phyloP scores from a whole-genome alignment of 495 filamentous ascomycete genomes.

The Tetracladium marchalianum region DNA sequence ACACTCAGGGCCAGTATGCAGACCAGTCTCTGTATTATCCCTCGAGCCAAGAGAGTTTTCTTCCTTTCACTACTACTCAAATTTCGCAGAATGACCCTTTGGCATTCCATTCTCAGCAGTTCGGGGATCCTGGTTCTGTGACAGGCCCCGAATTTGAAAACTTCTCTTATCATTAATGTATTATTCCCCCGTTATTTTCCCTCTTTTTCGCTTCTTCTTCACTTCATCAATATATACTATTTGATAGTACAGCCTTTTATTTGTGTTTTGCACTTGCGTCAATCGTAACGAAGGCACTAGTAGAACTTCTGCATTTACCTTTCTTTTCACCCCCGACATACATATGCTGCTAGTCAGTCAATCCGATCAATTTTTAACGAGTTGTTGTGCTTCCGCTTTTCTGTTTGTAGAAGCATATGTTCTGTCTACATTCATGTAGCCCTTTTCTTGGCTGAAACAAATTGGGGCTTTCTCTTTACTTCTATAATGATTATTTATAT shows the following conservation, averaged over 20 bases:
- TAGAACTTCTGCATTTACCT: no score
- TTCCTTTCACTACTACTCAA: background rate
- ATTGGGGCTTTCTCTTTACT: no score
- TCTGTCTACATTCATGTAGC: no score
- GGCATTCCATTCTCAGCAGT: constrained; percentile 3
- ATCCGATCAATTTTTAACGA: no score
- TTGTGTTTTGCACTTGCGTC: background rate
- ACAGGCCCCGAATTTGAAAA: constrained; percentile 4
- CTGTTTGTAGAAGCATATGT: no score
- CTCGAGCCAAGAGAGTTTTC: constrained; percentile 7
- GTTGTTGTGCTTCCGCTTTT: no score
- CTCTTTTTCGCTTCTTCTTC: background rate
- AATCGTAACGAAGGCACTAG: constrained; percentile 1
- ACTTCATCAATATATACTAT: background rate
- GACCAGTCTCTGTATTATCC: background rate
- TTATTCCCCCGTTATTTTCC: constrained; percentile 1
- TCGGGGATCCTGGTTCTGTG: background rate
- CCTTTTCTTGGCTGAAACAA: no score
- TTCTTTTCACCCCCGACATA: no score
- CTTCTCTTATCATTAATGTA: constrained; percentile 4
- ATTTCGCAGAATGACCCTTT: constrained; percentile 1
- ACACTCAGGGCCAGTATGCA: background rate
- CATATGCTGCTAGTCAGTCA: no score
- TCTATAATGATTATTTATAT: no score
- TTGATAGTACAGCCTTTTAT: no score